phyloP scores from a whole-genome alignment of 805 yeast genomes.

The Lipomyces orientalis region DNA sequence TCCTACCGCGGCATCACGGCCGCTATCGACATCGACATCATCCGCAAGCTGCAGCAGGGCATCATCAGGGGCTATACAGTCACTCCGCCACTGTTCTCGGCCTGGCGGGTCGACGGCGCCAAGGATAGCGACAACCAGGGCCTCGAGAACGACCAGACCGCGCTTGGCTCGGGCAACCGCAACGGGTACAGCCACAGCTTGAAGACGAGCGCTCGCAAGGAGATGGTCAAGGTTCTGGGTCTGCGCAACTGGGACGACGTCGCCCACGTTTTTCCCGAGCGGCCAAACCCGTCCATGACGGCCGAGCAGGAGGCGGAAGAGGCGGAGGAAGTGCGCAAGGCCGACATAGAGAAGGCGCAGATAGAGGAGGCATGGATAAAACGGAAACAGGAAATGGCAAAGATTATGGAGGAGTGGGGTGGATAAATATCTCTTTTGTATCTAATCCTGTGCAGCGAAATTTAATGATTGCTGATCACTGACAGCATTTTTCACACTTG shows the following conservation, averaged over 20 bases:
- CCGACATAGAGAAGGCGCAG: slow-evolving; percentile 2
- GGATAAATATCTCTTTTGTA: not conserved
- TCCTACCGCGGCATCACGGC: slow-evolving; percentile 24
- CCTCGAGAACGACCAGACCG: not conserved
- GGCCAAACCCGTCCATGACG: slow-evolving; percentile 6
- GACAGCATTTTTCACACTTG: not conserved
- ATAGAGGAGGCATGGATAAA: slow-evolving; percentile 3
- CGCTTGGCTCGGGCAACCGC: slow-evolving; percentile 9
- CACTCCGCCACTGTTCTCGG: slow-evolving; percentile 22
- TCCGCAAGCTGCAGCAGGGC: slow-evolving; percentile 18
- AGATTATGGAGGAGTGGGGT: slow-evolving; percentile 12
- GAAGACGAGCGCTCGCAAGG: slow-evolving; percentile 20
- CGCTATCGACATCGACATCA: slow-evolving; percentile 24
- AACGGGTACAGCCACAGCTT: slow-evolving; percentile 16
- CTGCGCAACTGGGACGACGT: slow-evolving; percentile 16
- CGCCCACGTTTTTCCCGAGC: not conserved
- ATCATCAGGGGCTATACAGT: slow-evolving; percentile 19
- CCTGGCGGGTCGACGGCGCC: slow-evolving; percentile 27
- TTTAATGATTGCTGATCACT: not conserved
- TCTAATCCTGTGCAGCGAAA: not conserved
- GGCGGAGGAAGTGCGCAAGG: not conserved
- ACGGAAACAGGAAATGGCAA: slow-evolving; percentile 5
- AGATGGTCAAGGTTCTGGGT: slow-evolving; percentile 7
- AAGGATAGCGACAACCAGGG: slow-evolving; percentile 24
- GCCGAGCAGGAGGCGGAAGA: slow-evolving; percentile 8